Percentiles rank a stretch among this genome's conserved stretches.
Conservation (phyloP, 257 asterid genomes). For the Solanum appendiculatum region DNA sequence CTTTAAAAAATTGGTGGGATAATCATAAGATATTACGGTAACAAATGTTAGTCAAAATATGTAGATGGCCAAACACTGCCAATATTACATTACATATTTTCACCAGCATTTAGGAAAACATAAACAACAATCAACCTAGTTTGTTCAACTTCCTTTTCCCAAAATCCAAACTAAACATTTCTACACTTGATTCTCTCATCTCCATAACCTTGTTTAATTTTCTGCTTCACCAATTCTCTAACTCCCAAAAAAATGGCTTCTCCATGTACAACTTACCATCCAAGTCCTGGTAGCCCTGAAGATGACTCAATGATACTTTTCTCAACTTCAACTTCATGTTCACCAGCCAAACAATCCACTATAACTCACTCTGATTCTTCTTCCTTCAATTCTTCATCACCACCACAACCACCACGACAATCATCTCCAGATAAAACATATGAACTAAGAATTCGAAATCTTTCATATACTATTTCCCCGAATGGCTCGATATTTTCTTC, state of each 20-base stretch:
- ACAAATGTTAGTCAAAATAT: neutral
- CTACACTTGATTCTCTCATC: constrained; percentile 5
- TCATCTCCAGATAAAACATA: constrained; percentile 29
- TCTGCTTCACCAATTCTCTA: neutral
- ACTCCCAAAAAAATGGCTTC: neutral
- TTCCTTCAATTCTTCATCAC: constrained; percentile 47
- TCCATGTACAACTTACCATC: neutral
- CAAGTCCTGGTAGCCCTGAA: constrained; percentile 17
- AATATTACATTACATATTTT: constrained; percentile 2
- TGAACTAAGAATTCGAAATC: constrained; percentile 38
- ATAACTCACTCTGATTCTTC: constrained; percentile 32
- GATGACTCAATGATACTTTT: constrained; percentile 57
- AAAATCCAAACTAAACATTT: constrained; percentile 1
- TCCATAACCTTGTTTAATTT: neutral
- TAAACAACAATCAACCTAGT: constrained; percentile 18
- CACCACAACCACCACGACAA: constrained; percentile 55
- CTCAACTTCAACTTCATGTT: constrained; percentile 37
- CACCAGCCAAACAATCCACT: constrained; percentile 44
- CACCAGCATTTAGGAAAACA: constrained; percentile 6
- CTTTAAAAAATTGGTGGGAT: neutral
- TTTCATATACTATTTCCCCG: constrained; percentile 45
- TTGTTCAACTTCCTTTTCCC: constrained; percentile 42
- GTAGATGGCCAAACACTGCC: constrained; percentile 18
- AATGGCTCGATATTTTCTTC: constrained; percentile 12
- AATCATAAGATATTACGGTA: neutral